Evolutionary conservation across 768 basidiomycete species (phyloP), one percentile per base, ranked within the genome.

Genomic region (Calvatia gigantea): DNA sequence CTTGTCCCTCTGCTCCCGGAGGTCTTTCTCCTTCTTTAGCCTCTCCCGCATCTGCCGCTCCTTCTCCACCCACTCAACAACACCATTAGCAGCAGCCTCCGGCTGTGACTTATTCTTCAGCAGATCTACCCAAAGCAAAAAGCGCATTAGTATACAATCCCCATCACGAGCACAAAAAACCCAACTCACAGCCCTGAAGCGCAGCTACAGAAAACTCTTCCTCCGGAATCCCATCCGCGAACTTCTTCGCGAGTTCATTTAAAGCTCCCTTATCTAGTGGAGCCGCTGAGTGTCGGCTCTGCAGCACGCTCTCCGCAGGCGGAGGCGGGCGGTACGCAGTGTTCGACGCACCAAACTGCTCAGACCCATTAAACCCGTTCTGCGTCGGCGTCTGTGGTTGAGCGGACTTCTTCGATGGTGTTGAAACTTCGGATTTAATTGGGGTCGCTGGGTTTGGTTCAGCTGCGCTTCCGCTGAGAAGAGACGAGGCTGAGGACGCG

Each of bases 121-220:
- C 57, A 95, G 65, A 71, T 91, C 88, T 90, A 61, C 39, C 33
- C 38, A 52, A 51, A 53, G n/a, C n/a, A n/a, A 53, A 49, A 55
- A 9, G 60, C 3, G 39, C 42, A 41, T 51, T 7, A 51, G 4
- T 25, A 0, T 17, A 32, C 17, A 7, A 19, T n/a, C 31, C 4
- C 41, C 49, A 31, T 51, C n/a, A 43, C 57, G 54, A 59, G 63
- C 60, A 63, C 50, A 49, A 61, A 62, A 61, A 60, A 58, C 51
- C 21, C 64, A 32, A 85, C 89, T 81, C 68, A 90, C 89, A 94
- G 68, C 91, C 93, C 73, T 95, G 93, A 51, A 97, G 75, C 54
- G 91, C 87, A 17, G 94, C 93, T 52, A 94, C 89, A 64, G 89
- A 90, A 65, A 94, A 91, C 72, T 90, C 88, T 37, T 87, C 85